Conservation (phyloP, 768 basidiomycete species). For the Boletus sensibilis region DNA sequence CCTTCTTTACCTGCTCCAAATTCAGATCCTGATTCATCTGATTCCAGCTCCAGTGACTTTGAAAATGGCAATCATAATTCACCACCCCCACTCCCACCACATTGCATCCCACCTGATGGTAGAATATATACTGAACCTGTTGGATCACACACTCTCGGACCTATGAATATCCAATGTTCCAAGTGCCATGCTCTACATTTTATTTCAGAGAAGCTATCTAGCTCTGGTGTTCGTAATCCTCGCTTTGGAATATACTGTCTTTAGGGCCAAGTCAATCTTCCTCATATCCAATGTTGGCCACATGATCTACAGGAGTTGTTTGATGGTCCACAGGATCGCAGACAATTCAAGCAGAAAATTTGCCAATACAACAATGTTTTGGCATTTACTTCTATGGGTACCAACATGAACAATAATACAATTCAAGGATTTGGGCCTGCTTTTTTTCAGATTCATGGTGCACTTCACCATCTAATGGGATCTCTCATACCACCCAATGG, state of each 20-base stretch:
- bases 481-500: constrained; percentile 27
- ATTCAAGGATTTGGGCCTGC: too few relatives aligned
- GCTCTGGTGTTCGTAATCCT: background rate
- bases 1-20: too few relatives aligned
- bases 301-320: constrained; percentile 8
- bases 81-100: too few relatives aligned
- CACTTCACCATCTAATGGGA: constrained; percentile 38
- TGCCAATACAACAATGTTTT: constrained; percentile 37
- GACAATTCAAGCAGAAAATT: constrained; percentile 34
- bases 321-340: constrained; percentile 8
- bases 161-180: constrained; percentile 9
- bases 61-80: too few relatives aligned
- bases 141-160: background rate
- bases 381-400: too few relatives aligned
- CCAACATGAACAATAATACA: too few relatives aligned
- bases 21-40: too few relatives aligned
- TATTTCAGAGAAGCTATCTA: constrained; percentile 5
- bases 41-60: too few relatives aligned
- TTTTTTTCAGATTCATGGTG: constrained; percentile 11
- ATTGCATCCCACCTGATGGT: constrained; percentile 5
- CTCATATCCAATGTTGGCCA: constrained; percentile 21
- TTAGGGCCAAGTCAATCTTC: constrained; percentile 25
- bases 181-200: constrained; percentile 24
- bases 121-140: constrained; percentile 15
- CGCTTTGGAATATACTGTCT: constrained; percentile 32